Evolutionary conservation across 306 rosid species (phyloP), one percentile per base, ranked within the genome.

Genomic region (Lithocarpus polystachyus): DNA sequence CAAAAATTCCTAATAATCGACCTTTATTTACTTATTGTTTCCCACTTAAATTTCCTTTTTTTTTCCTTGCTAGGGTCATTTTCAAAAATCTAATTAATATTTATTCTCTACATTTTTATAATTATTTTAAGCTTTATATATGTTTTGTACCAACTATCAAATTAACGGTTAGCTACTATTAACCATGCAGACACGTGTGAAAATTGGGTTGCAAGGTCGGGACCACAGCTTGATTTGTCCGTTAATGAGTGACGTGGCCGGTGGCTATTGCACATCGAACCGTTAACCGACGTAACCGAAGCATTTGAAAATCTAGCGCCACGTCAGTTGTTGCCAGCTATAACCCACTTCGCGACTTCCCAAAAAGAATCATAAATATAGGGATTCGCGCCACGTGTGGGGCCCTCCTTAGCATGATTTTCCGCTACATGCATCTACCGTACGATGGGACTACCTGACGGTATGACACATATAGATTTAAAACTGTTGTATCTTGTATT

Each of bases 241-340:
- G 24, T 3, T 29, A 15, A 2, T 5, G 56, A 28, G 19, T 57
- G 76, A 74, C 68, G 53, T 73, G 79, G 71, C 78, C 37, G 13
- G 33, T 3, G 35, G 9, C 9, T 6, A 28, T 61, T 26, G n/a
- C 35, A 12, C 28, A 55, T 11, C 17, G 28, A 35, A 33, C 68
- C 43, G 12, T 43, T 29, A 65, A 82, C 53, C 68, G 74, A 75
- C 76, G 62, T 33, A 75, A 71, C 78, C 7, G 77, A 14, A 73
- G 15, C n/a, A 5, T 28, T 37, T 5, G 11, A 45, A 60, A 33
- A 7, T 22, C 29, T 17, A 20, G 1, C 57, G 74, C 59, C 72
- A 79, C 75, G 81, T 83, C 28, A 40, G 77, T 13, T 5, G 20
- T 3, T 79, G 75, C 84, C 87, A 84, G 84, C 87, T 76, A 72